Base-by-base conservation (phyloP, 768 basidiomycete genomes). In the Mycena metata region DNA sequence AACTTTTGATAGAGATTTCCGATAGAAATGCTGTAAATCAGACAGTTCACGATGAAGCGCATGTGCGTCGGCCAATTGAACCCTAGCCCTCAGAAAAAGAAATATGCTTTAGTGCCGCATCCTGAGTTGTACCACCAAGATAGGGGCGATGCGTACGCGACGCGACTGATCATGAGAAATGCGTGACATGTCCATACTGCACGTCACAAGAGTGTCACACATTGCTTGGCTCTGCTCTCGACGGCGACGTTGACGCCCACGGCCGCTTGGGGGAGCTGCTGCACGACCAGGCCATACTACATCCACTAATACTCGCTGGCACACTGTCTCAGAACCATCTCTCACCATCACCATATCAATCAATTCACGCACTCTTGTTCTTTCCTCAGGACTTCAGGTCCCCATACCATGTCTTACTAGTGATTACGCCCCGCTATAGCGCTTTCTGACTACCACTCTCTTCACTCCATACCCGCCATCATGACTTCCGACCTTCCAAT, bases 351-450 rank as follows among this genome's bases (percentile, higher is more conserved):
- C 15, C 39, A 70, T 66, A 70, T 66, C 69, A 65, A 46, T 39
- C 62, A 69, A 58, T 59, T 45, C 43, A 39, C 39, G 39, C 26
- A 21, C 59, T 66, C 63, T 61, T 65, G 61, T 69, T 64, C 68
- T 64, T 42, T 51, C 63, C 3, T 6, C 30, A 30, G 30, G 30
- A 30, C 30, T 30, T 59, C 58, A 60, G 42, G 23, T 26, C 2
- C 51, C 58, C 24, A 57, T 65, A 65, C 49, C 50, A 66, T 70
- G 69, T 54, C 60, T 62, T 59, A 62, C 54, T 66, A 70, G 60
- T 51, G 41, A 21, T 46, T 16, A 30, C 50, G 16, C 35, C 23
- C 46, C 42, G 26, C 45, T 42, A 42, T 43, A 62, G n/a, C 39
- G n/a, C 63, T 46, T 43, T 33, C 26, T 45, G 21, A 19, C 8